Conservation (phyloP, 805 yeast genomes). For the Candida yuanshanica region DNA sequence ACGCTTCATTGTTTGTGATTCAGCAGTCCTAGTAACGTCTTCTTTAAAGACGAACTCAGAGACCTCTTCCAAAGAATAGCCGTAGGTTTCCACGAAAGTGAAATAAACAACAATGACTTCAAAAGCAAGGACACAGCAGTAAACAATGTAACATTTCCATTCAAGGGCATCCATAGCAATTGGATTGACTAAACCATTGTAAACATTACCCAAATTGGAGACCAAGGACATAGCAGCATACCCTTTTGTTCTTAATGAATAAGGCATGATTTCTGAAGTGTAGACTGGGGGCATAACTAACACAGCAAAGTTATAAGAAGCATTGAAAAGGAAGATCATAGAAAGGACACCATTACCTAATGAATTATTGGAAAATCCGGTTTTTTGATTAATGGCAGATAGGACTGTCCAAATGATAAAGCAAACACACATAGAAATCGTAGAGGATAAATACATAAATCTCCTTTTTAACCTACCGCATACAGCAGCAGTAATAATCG, state of each 20-base stretch:
- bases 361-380: constrained; percentile 33
- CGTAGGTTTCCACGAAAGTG: constrained; percentile 34
- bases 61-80: constrained; percentile 34
- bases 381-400: constrained; percentile 41
- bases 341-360: constrained; percentile 43
- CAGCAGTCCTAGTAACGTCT: neutral
- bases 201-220: constrained; percentile 15
- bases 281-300: constrained; percentile 40
- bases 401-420: constrained; percentile 39
- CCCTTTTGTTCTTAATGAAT: constrained; percentile 28
- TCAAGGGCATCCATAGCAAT: constrained; percentile 32
- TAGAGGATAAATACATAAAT: constrained; percentile 30
- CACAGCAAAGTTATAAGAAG: constrained; percentile 35
- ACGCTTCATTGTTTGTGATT: neutral
- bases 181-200: constrained; percentile 32
- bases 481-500: constrained; percentile 26
- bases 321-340: constrained; percentile 43
- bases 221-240: constrained; percentile 8
- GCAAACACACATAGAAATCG: constrained; percentile 31
- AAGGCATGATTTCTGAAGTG: constrained; percentile 39
- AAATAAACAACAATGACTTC: constrained; percentile 27
- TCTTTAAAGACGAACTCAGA: constrained; percentile 17
- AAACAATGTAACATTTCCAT: constrained; percentile 33
- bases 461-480: constrained; percentile 31
- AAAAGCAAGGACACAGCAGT: constrained; percentile 27